Conservation (phyloP, 352 stramenopile species). For the Phytophthora lateralis region DNA sequence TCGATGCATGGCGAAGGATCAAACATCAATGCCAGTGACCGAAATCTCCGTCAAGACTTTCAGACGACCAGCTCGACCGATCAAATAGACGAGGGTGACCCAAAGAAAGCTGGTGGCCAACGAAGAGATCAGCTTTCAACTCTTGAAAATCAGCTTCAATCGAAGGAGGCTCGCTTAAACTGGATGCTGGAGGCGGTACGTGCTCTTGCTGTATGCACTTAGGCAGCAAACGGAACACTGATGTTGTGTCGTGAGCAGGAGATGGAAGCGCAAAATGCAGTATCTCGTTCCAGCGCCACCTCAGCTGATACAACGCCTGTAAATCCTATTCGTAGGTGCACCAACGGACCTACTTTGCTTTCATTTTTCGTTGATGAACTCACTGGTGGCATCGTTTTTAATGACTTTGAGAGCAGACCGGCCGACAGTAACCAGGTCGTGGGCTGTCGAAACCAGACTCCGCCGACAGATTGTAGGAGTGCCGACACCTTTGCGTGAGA, state of each 20-base stretch:
- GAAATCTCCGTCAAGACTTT: constrained; percentile 12
- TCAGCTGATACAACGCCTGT: background rate
- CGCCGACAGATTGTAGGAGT: constrained; percentile 49
- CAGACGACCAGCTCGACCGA: constrained; percentile 6
- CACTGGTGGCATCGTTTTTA: background rate
- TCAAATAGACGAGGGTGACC: background rate
- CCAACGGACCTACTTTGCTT: no score
- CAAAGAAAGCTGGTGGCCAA: constrained; percentile 11
- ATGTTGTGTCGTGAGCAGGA: constrained; percentile 40
- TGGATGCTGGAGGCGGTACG: constrained; percentile 75
- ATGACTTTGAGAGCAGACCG: constrained; percentile 9
- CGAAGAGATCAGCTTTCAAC: constrained; percentile 39
- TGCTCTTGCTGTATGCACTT: background rate
- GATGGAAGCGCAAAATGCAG: constrained; percentile 73
- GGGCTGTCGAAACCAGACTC: constrained; percentile 64
- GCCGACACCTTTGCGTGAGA: constrained; percentile 44
- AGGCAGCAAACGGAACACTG: background rate
- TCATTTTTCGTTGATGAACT: background rate
- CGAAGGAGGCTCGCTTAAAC: constrained; percentile 65
- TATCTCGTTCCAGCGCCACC: background rate
- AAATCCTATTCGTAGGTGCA: constrained; percentile 18
- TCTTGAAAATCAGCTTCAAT: constrained; percentile 58
- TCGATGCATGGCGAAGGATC: constrained; percentile 5
- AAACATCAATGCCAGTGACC: constrained; percentile 5
- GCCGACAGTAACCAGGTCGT: constrained; percentile 44